A percentile compares a stretch with the other conserved stretches of the same genome.
These are phyloP conservation scores for Linnemannia elongata DNA, from an alignment of 192 early-diverging fungal species.

Conservation along the genomic window DNA sequence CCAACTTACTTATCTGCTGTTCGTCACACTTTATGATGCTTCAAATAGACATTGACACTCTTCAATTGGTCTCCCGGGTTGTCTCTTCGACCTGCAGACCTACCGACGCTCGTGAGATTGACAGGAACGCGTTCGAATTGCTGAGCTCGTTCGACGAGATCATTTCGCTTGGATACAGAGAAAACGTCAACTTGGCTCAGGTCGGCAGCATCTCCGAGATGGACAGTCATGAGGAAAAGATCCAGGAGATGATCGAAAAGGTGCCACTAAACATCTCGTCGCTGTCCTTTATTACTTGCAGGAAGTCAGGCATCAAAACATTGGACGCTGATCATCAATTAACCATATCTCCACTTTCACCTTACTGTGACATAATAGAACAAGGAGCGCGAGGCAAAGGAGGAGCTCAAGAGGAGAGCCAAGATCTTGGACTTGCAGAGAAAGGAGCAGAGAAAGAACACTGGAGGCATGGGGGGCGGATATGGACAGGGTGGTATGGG, in stretches of 20 bases:
- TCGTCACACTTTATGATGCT: not conserved
- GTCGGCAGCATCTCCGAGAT: slow-evolving; percentile 96
- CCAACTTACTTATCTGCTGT: not conserved
- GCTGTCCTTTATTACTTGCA: not conserved
- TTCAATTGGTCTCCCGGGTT: slow-evolving; percentile 94
- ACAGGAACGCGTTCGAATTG: slow-evolving; percentile 90
- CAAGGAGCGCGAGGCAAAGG: slow-evolving; percentile 98
- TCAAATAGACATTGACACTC: slow-evolving; percentile 88
- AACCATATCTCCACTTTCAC: not conserved
- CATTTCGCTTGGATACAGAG: slow-evolving; percentile 90
- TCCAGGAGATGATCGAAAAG: slow-evolving; percentile 95
- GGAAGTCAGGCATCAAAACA: too few species aligned
- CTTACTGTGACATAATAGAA: slow-evolving; percentile 59
- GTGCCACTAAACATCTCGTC: slow-evolving; percentile 30
- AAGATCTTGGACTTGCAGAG: slow-evolving; percentile 93
- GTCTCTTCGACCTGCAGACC: slow-evolving; percentile 92
- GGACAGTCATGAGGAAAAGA: slow-evolving; percentile 98
- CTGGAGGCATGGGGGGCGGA: slow-evolving; percentile 45
- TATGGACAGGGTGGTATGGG: slow-evolving; percentile 37
- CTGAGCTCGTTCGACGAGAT: slow-evolving; percentile 97
- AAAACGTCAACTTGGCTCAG: slow-evolving; percentile 92
- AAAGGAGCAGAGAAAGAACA: slow-evolving; percentile 77
- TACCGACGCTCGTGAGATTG: slow-evolving; percentile 88
- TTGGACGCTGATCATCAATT: not conserved
- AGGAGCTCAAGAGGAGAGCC: slow-evolving; percentile 93